phyloP scores from a whole-genome alignment of 768 basidiomycete genomes.

The Mycena kentingensis region DNA sequence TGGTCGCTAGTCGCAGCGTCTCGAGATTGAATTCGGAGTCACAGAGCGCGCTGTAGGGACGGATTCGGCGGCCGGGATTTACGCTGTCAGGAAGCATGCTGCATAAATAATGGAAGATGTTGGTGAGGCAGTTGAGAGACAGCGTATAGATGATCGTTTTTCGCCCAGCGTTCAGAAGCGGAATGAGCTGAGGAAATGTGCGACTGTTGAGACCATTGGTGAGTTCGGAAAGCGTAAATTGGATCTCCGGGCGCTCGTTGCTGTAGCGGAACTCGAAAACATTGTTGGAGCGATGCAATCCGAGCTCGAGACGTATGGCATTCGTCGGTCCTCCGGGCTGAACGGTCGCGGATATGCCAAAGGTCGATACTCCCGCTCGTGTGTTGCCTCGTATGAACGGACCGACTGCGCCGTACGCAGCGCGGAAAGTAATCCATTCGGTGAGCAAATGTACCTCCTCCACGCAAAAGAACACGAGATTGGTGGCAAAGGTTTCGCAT shows the following conservation, averaged over 20 bases:
- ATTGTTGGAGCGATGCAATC: slow-evolving; percentile 2
- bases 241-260: slow-evolving; percentile 9
- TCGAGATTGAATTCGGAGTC: slow-evolving; percentile 6
- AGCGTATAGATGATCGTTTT: slow-evolving; percentile 9
- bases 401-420: slow-evolving; percentile 3
- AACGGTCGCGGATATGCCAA: slow-evolving; percentile 2
- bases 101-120: slow-evolving; percentile 10
- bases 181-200: slow-evolving; percentile 14
- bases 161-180: slow-evolving; percentile 7
- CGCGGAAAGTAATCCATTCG: slow-evolving; percentile 13
- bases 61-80: slow-evolving; percentile 2
- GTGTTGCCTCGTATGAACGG: slow-evolving; percentile 10
- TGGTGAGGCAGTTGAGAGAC: slow-evolving; percentile 2
- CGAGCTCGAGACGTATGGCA: slow-evolving; percentile 1
- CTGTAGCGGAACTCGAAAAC: neutral
- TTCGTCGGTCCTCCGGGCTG: slow-evolving; percentile 1
- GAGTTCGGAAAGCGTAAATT: slow-evolving; percentile 4
- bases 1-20: neutral
- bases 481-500: neutral
- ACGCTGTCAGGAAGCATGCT: neutral
- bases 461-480: slow-evolving; percentile 5
- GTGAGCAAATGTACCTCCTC: slow-evolving; percentile 12
- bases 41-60: slow-evolving; percentile 6
- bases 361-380: neutral
- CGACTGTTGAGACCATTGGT: neutral